Conservation (phyloP, 2,329 filamentous ascomycete genomes). For the Ilyonectria destructans region DNA sequence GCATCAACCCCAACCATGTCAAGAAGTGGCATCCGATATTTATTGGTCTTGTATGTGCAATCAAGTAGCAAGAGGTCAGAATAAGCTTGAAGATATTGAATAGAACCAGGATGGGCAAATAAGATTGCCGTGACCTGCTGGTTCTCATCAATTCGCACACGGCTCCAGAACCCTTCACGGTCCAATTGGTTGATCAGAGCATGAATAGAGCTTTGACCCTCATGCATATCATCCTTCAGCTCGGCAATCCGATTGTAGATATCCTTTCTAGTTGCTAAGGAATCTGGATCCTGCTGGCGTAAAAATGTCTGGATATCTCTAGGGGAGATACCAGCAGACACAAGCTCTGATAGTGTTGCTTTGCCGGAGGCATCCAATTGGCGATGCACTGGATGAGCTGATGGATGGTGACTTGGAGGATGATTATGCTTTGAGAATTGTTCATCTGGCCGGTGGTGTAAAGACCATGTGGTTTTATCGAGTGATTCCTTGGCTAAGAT, state of each 20-base stretch:
- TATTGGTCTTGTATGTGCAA: constrained; percentile 36
- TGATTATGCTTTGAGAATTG: constrained; percentile 27
- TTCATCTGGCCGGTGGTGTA: constrained; percentile 24
- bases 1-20: no score
- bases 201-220: constrained; percentile 10
- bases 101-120: constrained; percentile 42
- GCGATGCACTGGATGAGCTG: constrained; percentile 27
- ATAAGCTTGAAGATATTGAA: constrained; percentile 38
- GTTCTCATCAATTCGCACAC: constrained; percentile 35
- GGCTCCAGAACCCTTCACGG: constrained; percentile 38
- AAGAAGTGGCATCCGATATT: constrained; percentile 9
- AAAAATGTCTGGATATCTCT: no score
- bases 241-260: constrained; percentile 43
- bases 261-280: constrained; percentile 39
- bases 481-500: constrained; percentile 32
- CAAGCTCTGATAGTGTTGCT: no score
- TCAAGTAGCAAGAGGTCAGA: constrained; percentile 38
- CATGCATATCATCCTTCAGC: constrained; percentile 26
- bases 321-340: no score
- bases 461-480: constrained; percentile 18
- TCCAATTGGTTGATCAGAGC: constrained; percentile 42
- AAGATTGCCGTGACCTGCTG: constrained; percentile 38
- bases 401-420: constrained; percentile 24
- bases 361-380: constrained; percentile 27
- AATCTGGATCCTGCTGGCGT: no score